Evolutionary conservation across 805 yeast genomes (phyloP), one percentile per base, ranked within the genome.

Genomic region (Maudiozyma bulderi): DNA sequence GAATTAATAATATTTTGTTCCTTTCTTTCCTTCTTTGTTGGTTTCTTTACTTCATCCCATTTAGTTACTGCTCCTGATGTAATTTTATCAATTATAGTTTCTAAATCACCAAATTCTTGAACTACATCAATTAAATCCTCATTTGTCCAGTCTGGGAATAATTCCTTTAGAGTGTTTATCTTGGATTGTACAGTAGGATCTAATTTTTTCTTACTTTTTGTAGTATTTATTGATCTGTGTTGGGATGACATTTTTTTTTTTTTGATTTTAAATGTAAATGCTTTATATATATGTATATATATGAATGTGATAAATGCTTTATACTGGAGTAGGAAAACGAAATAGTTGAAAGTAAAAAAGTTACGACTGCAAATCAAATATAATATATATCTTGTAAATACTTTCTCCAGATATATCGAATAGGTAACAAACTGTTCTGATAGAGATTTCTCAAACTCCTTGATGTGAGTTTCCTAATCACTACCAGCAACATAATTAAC

Each of bases 91-190:
- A 86, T 83, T 55, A 93, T 86, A 40, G 77, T 75, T 61, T 84
- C 93, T 56, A 88, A 73, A 62, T 84, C 89, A 54, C 81, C 73
- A 53, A 83, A 77, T 68, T 91, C 98, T 49, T 74, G 73, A 57
- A 90, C 80, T 50, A 87, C 80, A 48, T 82, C 78, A 44, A 74
- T 69, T 63, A 91, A 79, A 64, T 91, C 99, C 31, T 86, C 95
- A 48, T 76, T 73, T 44, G 85, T 77, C 99, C 99, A 91, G 64
- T 86, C 95, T 43, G 96, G 95, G 72, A 91, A 90, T 73, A 93
- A 74, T 68, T 91, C 97, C 46, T 74, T 67, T 58, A 91, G 76
- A 35, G 84, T 78, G 47, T 68, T 67, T 52, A 78, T 72, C 64
- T 76, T 71, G 46, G 59, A 57, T 48, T 64, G 64, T 40, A 60